These are phyloP conservation scores for Colletotrichum sp. DNA, from an alignment of 2,329 filamentous ascomycete species.

Conservation along the genomic window DNA sequence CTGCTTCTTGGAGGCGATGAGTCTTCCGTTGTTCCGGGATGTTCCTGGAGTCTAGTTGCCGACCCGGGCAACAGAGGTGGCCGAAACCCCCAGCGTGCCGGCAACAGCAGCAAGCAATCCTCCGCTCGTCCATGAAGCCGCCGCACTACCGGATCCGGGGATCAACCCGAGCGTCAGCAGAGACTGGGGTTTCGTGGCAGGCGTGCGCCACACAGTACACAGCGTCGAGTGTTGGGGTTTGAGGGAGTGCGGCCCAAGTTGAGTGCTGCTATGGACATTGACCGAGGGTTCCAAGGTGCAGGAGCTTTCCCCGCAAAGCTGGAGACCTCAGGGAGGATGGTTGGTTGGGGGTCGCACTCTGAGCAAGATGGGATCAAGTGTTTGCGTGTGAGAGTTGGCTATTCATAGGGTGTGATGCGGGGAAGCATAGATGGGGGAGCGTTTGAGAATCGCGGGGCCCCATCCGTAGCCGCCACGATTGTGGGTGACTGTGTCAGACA, in stretches of 20 bases:
- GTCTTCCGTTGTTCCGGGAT: slow-evolving; percentile 2
- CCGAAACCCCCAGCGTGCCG: neutral
- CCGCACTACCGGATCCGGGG: slow-evolving; percentile 1
- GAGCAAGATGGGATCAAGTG: neutral
- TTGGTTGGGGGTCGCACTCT: neutral
- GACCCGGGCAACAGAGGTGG: neutral
- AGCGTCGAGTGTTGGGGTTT: neutral
- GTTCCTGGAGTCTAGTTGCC: neutral
- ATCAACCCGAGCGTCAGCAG: neutral
- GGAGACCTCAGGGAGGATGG: neutral
- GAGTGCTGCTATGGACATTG: neutral
- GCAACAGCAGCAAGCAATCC: neutral
- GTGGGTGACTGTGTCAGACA: slow-evolving; percentile 1
- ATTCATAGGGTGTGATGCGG: slow-evolving; percentile 6
- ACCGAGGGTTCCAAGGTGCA: neutral
- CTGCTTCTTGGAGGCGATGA: neutral
- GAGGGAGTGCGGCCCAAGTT: neutral
- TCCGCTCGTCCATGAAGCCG: slow-evolving; percentile 18
- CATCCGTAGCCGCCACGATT: neutral
- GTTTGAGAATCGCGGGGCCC: slow-evolving; percentile 20
- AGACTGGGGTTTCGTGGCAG: neutral
- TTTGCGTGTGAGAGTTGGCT: neutral
- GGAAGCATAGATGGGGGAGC: slow-evolving; percentile 1
- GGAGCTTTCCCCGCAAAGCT: slow-evolving; percentile 7
- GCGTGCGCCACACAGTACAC: neutral